Conservation (phyloP, 2,329 filamentous ascomycete species). For the Cladosporium sp. region DNA sequence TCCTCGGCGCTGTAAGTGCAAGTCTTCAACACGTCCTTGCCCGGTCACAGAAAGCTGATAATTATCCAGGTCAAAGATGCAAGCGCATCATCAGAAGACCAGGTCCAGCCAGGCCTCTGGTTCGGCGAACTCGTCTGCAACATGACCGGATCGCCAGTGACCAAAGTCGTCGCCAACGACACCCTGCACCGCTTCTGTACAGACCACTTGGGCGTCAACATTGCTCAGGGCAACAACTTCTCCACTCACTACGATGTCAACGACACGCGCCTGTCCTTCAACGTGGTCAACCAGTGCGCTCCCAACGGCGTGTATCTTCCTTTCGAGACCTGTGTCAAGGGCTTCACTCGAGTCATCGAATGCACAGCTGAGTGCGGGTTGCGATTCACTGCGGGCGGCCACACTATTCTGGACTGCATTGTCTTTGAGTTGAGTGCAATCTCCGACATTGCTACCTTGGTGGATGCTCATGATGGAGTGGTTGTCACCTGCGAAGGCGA, state of each 20-base stretch:
- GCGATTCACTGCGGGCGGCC: not conserved
- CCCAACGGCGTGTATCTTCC: constrained; percentile 3
- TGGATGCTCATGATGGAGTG: not conserved
- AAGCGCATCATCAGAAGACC: not conserved
- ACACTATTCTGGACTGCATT: not conserved
- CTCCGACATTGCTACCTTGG: not conserved
- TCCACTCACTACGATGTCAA: not conserved
- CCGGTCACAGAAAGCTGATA: not conserved
- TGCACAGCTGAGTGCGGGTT: not conserved
- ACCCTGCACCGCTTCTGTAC: not conserved
- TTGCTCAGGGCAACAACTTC: constrained; percentile 3
- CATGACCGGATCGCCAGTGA: not conserved
- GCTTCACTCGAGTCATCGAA: not conserved
- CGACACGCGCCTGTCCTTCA: constrained; percentile 5
- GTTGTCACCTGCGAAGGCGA: not conserved
- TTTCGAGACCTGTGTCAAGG: not conserved
- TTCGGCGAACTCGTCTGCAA: not conserved
- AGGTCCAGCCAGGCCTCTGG: not conserved
- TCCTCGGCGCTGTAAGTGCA: too few relatives aligned
- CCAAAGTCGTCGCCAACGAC: not conserved
- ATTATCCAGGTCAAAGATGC: not conserved
- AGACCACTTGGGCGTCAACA: constrained; percentile 1
- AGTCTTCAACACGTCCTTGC: not conserved
- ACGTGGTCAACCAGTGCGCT: not conserved
- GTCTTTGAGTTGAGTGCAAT: not conserved